These are phyloP conservation scores for Thuidium tamariscinum DNA, from an alignment of 225 moss, liverwort and hornwort species.

Conservation along the genomic window DNA sequence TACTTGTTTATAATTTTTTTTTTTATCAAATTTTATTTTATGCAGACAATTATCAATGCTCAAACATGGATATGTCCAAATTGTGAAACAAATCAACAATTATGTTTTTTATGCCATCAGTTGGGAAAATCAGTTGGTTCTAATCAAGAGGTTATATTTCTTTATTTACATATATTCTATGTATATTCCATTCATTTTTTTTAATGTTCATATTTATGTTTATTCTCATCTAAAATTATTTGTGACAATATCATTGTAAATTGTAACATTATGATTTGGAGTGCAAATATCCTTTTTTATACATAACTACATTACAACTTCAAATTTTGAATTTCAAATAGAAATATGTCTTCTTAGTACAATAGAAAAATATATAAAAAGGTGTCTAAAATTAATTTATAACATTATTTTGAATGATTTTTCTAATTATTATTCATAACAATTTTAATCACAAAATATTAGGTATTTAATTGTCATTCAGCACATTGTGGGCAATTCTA, in stretches of 20 bases:
- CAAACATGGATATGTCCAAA: constrained; percentile 50
- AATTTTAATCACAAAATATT: neutral
- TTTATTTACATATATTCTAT: too few relatives aligned
- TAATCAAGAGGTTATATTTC: constrained; percentile 11
- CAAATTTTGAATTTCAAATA: neutral
- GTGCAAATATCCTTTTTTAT: accelerated
- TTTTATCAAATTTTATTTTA: neutral
- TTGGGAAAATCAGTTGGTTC: constrained; percentile 26
- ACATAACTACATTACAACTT: neutral
- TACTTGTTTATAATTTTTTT: neutral
- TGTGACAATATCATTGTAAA: neutral
- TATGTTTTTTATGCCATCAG: constrained; percentile 37
- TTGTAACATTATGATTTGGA: too few relatives aligned
- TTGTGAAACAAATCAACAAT: constrained; percentile 29
- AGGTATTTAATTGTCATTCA: constrained; percentile 46
- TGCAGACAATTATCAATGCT: constrained; percentile 12
- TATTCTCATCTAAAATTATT: neutral
- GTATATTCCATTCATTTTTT: too few relatives aligned
- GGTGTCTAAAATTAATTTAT: neutral
- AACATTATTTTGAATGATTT: too few relatives aligned
- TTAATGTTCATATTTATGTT: neutral
- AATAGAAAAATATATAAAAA: too few relatives aligned
- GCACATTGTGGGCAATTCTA: constrained; percentile 42
- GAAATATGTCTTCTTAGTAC: accelerated
- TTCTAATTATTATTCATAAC: neutral